Evolutionary conservation across 768 basidiomycete genomes (phyloP).

Genomic region (Russula sp.): DNA sequence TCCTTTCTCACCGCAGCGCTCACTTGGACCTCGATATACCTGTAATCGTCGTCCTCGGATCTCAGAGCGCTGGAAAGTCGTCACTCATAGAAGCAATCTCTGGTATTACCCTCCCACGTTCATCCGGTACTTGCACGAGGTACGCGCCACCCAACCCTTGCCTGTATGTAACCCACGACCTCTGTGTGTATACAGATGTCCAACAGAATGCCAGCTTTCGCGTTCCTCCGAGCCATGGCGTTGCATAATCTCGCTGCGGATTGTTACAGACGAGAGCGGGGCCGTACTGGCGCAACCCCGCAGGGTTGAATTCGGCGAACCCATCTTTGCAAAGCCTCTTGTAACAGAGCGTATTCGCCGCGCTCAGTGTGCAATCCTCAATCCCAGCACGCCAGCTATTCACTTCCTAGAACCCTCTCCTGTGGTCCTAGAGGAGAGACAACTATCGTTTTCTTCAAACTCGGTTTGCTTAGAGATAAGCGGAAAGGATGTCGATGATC

Average conservation of each 20-base stretch:
- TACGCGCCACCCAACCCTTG: conserved; percentile 24
- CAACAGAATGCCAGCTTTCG: conserved; percentile 34
- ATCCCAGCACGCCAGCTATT: conserved; percentile 37
- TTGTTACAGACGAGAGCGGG: conserved; percentile 29
- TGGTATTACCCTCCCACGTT: conserved; percentile 62
- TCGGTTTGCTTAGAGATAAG: conserved; percentile 35
- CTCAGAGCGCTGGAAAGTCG: conserved; percentile 70
- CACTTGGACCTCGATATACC: conserved; percentile 68
- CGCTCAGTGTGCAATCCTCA: conserved; percentile 61
- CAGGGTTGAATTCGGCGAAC: conserved; percentile 28
- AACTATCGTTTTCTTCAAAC: conserved; percentile 35
- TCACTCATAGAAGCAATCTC: conserved; percentile 75
- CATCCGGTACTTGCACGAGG: conserved; percentile 75
- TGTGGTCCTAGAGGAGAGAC: conserved; percentile 25
- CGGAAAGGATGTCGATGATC: conserved; percentile 35
- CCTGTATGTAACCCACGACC: neutral
- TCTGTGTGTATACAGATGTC: conserved; percentile 28
- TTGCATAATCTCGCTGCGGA: conserved; percentile 32
- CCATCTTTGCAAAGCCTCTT: conserved; percentile 43
- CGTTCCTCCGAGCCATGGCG: conserved; percentile 30
- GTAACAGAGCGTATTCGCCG: conserved; percentile 65
- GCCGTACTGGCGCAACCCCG: conserved; percentile 32
- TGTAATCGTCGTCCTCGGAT: conserved; percentile 66
- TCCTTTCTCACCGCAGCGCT: conserved; percentile 37
- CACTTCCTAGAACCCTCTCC: conserved; percentile 38